These are phyloP conservation scores for Smithsoniella earleae DNA, from an alignment of 163 green algal species.

Conservation along the genomic window DNA sequence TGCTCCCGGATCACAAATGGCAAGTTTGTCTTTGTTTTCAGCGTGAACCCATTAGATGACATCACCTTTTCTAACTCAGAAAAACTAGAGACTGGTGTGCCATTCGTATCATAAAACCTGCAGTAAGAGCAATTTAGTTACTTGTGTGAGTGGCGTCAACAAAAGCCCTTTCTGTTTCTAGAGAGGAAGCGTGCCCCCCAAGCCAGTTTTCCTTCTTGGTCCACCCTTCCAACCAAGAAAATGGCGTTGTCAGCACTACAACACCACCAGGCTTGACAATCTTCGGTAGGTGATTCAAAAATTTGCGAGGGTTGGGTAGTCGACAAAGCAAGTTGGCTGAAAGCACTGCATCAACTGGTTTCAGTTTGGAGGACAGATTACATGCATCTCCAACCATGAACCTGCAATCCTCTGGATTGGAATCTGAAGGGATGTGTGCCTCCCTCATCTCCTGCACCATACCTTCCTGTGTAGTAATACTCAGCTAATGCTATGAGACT, in stretches of 20 bases:
- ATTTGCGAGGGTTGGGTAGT: slow-evolving; percentile 40
- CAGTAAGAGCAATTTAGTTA: no score
- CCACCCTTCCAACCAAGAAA: slow-evolving; percentile 64
- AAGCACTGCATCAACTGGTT: slow-evolving; percentile 48
- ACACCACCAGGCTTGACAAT: slow-evolving; percentile 53
- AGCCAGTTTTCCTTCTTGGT: slow-evolving; percentile 58
- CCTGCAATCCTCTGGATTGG: slow-evolving; percentile 43
- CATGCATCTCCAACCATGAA: slow-evolving; percentile 61
- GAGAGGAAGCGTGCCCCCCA: slow-evolving; percentile 37
- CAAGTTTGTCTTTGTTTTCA: slow-evolving; percentile 53
- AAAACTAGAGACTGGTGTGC: slow-evolving; percentile 39
- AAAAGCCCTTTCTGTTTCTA: neutral
- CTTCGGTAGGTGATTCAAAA: slow-evolving; percentile 37
- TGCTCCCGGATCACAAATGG: slow-evolving; percentile 69
- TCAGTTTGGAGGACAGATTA: slow-evolving; percentile 37
- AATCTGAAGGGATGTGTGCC: slow-evolving; percentile 48
- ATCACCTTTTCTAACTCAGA: slow-evolving; percentile 49
- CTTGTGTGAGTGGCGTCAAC: no score
- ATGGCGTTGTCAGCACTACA: slow-evolving; percentile 59
- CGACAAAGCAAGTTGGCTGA: slow-evolving; percentile 61
- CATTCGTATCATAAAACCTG: slow-evolving; percentile 39
- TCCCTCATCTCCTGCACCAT: slow-evolving; percentile 31
- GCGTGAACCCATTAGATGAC: slow-evolving; percentile 45
- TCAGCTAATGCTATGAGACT: no score
- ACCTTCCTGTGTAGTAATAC: neutral